Conservation (phyloP, 1,139 yeast genomes). For the Kazachstania sp. region DNA sequence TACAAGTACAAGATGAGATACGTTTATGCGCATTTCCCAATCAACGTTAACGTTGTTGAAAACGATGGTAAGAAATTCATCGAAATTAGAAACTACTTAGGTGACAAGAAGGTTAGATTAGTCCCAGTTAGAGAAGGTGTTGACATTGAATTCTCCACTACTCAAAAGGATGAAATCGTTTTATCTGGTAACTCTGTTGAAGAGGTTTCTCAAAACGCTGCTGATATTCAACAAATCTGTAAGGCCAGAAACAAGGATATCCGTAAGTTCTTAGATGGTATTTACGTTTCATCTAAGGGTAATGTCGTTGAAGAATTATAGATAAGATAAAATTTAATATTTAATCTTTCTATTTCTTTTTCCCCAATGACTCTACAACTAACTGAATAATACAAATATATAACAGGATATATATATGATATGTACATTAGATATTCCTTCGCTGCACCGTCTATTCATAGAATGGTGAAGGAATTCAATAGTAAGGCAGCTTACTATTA, state of each 20-base stretch:
- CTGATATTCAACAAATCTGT: conserved; percentile 97
- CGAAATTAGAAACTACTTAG: conserved; percentile 99
- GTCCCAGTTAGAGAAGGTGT: conserved; percentile 87
- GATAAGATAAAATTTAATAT: conserved; percentile 3
- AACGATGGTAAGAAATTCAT: conserved; percentile 66
- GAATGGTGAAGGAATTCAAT: background rate
- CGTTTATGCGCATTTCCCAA: conserved; percentile 99
- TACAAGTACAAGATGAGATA: conserved; percentile 99
- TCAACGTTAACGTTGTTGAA: conserved; percentile 84
- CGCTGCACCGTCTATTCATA: background rate
- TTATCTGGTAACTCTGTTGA: conserved; percentile 95
- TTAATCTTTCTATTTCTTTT: too few relatives aligned
- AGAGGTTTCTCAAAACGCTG: conserved; percentile 97
- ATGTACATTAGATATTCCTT: background rate
- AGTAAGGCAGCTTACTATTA: background rate
- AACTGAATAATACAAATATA: background rate
- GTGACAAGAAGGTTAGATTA: conserved; percentile 93
- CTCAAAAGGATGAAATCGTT: conserved; percentile 90
- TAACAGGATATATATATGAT: background rate
- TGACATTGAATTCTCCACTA: conserved; percentile 65
- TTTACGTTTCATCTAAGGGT: conserved; percentile 97
- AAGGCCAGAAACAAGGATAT: conserved; percentile 99
- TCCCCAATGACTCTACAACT: background rate
- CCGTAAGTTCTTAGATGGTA: conserved; percentile 99
- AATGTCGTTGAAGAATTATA: conserved; percentile 47